Base-by-base conservation (phyloP, 2,329 filamentous ascomycete species). In the Xylaria sp. region DNA sequence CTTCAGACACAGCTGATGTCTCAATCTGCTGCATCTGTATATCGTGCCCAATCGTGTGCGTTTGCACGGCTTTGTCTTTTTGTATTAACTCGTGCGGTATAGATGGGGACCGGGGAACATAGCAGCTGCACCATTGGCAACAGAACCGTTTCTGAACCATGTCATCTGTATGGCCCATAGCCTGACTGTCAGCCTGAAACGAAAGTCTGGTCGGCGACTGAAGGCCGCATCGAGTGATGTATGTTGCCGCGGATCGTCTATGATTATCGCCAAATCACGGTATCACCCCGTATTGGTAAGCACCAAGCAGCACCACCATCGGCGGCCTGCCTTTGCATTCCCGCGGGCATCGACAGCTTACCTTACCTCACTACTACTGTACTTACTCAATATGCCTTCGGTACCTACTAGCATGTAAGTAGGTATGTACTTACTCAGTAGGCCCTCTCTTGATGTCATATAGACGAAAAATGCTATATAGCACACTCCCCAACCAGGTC, bases 1-100 rank as follows among this genome's bases (percentile, higher is more conserved):
- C 36, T 55, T 59, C 46, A 20, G 66, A 54, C 66, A 58, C 43
- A 52, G 57, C 61, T 51, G 41, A 56, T 67, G 65, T 64, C 65
- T 67, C 59, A 66, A 52, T 46, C 51, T 31, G 55, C 46, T 28
- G 41, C 49, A 36, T 36, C 33, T 8, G 10, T 10, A 36, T 36
- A 36, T 36, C 10, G 33, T 36, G 33, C 33, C 33, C 33, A 15
- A 15, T 28, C 31, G 23, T 54, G 33, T 33, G 43, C 31, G 46
- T 43, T 20, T 20, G 8, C 20, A 2, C 13, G 7, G 25, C 23
- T 18, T 52, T 52, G 23, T 28, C 1, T 54, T 8, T 8, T 18
- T 52, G 23, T 28, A 52, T 25, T 25, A 20, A 36, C 13, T n/a
- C 41, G 41, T 46, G 49, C 31, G 31, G 15, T 9, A 18, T 54